phyloP scores from a whole-genome alignment of 768 basidiomycete species.

The Boletus barrowsii region DNA sequence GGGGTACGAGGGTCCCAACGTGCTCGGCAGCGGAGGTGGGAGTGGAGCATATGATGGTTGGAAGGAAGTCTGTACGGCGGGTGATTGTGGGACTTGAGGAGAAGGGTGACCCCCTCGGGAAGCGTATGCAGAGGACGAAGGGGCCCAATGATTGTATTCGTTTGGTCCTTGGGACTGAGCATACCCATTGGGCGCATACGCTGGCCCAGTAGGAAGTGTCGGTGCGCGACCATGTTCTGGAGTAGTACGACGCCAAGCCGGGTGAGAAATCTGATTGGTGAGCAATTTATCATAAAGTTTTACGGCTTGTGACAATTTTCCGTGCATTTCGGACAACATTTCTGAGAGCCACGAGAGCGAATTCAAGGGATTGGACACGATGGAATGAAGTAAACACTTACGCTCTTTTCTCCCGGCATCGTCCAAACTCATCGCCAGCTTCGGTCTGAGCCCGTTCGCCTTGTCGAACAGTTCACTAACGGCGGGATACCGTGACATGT shows the following conservation, averaged over 20 bases:
- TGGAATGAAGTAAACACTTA: conserved; percentile 36
- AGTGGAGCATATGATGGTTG: conserved; percentile 29
- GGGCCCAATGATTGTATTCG: conserved; percentile 35
- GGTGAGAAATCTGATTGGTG: conserved; percentile 76
- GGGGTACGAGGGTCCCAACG: conserved; percentile 15
- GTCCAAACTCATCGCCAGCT: conserved; percentile 78
- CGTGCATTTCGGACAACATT: conserved; percentile 89
- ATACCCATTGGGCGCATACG: conserved; percentile 29
- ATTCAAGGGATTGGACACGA: neutral
- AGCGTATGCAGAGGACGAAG: conserved; percentile 19
- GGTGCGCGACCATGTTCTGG: conserved; percentile 18
- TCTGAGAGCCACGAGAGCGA: conserved; percentile 41
- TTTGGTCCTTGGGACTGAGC: conserved; percentile 22
- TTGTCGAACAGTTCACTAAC: conserved; percentile 84
- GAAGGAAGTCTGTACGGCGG: conserved; percentile 26
- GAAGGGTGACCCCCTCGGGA: conserved; percentile 16
- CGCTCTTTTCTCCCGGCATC: conserved; percentile 86
- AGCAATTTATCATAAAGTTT: conserved; percentile 87
- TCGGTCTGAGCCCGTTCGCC: conserved; percentile 73
- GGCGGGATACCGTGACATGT: conserved; percentile 78
- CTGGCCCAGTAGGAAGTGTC: conserved; percentile 27
- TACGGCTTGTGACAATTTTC: conserved; percentile 88
- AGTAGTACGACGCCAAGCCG: conserved; percentile 51
- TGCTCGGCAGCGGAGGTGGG: conserved; percentile 17
- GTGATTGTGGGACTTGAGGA: conserved; percentile 27